Conservation (phyloP, 176 grass and related monocot genomes). For the Rhipidocladum racemiflorum region DNA sequence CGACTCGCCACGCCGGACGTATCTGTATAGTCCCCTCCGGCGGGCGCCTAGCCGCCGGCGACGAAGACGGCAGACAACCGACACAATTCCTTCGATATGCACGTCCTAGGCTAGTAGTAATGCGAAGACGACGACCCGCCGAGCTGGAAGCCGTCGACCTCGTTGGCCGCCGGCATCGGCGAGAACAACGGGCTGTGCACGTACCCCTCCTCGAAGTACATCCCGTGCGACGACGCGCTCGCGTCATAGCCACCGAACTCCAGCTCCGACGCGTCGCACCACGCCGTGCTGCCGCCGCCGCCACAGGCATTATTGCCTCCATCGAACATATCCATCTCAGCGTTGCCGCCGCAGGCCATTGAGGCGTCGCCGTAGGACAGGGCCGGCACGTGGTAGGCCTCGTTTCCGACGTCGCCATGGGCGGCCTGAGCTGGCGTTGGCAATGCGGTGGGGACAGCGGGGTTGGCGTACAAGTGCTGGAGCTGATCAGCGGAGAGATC, state of each 20-base stretch:
- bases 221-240: slow-evolving; percentile 45
- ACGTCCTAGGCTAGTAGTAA: slow-evolving; percentile 58
- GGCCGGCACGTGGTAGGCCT: background rate
- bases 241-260: slow-evolving; percentile 40
- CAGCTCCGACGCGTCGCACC: slow-evolving; percentile 53
- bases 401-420: background rate
- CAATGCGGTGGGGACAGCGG: background rate
- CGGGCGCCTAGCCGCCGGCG: background rate
- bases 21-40: background rate
- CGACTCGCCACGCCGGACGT: slow-evolving; percentile 19
- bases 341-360: background rate
- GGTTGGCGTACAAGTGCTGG: slow-evolving; percentile 34
- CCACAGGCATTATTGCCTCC: background rate
- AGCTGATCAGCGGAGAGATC: slow-evolving; percentile 52
- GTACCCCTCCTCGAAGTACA: slow-evolving; percentile 97
- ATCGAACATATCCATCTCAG: background rate
- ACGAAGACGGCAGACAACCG: background rate
- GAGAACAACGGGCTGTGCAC: slow-evolving; percentile 98
- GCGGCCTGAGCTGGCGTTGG: background rate
- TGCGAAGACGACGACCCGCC: slow-evolving; percentile 72
- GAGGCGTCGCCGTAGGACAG: background rate
- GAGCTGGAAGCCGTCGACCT: slow-evolving; percentile 93
- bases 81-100: too few relatives aligned
- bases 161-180: slow-evolving; percentile 82
- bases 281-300: slow-evolving; percentile 17